A percentile compares a stretch with the other conserved stretches of the same genome.
Evolutionary conservation across 148 eudicot species (phyloP).

Genomic region (Camellia granthamiana): DNA sequence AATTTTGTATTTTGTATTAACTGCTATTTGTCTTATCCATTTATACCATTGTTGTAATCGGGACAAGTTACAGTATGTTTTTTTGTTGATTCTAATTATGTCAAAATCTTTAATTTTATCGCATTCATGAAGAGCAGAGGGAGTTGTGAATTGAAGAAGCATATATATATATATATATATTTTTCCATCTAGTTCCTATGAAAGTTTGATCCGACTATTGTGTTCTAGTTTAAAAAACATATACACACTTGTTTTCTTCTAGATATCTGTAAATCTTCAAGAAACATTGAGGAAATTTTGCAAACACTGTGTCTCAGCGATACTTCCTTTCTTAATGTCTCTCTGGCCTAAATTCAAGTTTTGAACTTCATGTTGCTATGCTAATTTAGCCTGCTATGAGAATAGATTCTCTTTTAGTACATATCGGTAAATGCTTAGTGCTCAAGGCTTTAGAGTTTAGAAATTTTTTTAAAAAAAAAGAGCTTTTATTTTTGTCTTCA

Average conservation of each 20-base stretch:
- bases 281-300: background rate
- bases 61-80: background rate
- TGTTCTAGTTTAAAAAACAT: background rate
- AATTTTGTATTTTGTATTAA: background rate
- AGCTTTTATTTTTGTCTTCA: too few relatives aligned
- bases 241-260: background rate
- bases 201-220: background rate
- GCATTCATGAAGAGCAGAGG: background rate
- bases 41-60: background rate
- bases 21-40: background rate
- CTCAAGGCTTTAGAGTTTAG: too few relatives aligned
- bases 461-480: too few relatives aligned
- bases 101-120: background rate
- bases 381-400: background rate
- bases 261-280: background rate
- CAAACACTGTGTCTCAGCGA: background rate
- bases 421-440: too few relatives aligned
- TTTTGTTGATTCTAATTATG: background rate
- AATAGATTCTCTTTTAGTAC: background rate
- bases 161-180: background rate
- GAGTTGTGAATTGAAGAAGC: background rate
- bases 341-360: background rate
- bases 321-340: background rate
- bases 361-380: background rate
- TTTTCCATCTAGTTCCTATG: background rate